These are phyloP conservation scores for Tylopilus sp. DNA, from an alignment of 768 basidiomycete species.

Conservation along the genomic window DNA sequence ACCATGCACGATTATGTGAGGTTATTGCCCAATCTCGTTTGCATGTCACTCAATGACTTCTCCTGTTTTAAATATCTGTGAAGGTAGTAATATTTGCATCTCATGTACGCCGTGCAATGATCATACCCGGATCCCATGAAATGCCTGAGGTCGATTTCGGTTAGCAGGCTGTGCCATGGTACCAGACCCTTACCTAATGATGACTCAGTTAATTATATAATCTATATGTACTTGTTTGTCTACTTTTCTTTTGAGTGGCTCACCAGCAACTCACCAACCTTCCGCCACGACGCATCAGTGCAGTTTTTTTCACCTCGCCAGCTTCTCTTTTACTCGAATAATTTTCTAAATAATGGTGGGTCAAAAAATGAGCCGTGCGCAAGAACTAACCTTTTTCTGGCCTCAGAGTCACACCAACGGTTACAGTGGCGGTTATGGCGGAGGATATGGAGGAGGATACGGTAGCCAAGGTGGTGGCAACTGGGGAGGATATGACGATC, in stretches of 20 bases:
- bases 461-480: conserved; percentile 29
- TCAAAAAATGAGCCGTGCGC: not conserved
- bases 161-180: not conserved
- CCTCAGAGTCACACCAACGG: conserved; percentile 33
- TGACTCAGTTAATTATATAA: not conserved
- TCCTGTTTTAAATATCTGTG: not conserved
- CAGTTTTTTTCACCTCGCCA: not conserved
- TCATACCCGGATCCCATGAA: conserved; percentile 2
- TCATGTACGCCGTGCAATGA: conserved; percentile 7
- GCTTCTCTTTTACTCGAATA: not conserved
- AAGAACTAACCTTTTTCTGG: not conserved
- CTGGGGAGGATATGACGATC: conserved; percentile 49
- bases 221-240: conserved; percentile 10
- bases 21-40: not conserved
- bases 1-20: conserved; percentile 40
- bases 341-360: conserved; percentile 23
- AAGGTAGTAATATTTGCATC: conserved; percentile 7
- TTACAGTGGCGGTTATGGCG: conserved; percentile 30
- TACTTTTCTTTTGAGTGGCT: conserved; percentile 18
- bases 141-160: not conserved
- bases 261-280: conserved; percentile 7
- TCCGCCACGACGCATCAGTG: conserved; percentile 21
- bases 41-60: conserved; percentile 7
- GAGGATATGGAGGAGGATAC: conserved; percentile 28
- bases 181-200: not conserved